Evolutionary conservation across 768 basidiomycete species (phyloP), one percentile per base, ranked within the genome.

Genomic region (Mycena venus): DNA sequence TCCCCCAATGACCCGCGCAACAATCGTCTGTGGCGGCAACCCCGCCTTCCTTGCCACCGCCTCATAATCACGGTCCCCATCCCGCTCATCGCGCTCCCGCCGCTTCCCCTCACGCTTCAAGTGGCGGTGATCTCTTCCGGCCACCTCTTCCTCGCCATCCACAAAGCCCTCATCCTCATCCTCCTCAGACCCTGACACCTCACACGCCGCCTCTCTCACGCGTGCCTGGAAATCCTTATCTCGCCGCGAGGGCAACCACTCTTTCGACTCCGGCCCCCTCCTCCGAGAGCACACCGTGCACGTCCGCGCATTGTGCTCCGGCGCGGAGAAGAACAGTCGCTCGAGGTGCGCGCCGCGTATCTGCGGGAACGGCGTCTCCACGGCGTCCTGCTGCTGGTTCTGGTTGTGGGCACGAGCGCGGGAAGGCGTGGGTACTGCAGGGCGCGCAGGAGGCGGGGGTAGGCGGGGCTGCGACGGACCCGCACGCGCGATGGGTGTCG

Each of bases 11-110:
- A 98, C 96, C 4, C 94, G 87, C 32, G 92, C 89, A 4, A 98
- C 89, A 15, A 98, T 91, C 0, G 96, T 97, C 83, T 99, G 97
- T 27, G 96, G 94, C 2, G 96, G 97, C 9, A 95, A 77, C 60
- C 86, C 87, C 49, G 84, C 81, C 74, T 79, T 83, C 53, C 78
- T 78, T 9, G 83, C 86, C 51, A 73, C 77, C 80, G 81, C 84
- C 85, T 60, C 82, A 77, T 53, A 78, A 74, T 51, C 55, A n/a
- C 7, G 44, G 21, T 61, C 47, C 2, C 81, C 56, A 60, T 79
- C 81, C 58, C 64, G n/a, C n/a, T 79, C 12, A 77, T 80, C 78
- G 34, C 73, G 75, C 51, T 84, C 84, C 12, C 81, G 81, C 62
- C 80, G 80, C 75, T 85, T 84, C 15, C 84, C 83, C 68, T 81